Evolutionary conservation across 2,329 filamentous ascomycete species (phyloP).

Genomic region (Colletotrichum sp.): DNA sequence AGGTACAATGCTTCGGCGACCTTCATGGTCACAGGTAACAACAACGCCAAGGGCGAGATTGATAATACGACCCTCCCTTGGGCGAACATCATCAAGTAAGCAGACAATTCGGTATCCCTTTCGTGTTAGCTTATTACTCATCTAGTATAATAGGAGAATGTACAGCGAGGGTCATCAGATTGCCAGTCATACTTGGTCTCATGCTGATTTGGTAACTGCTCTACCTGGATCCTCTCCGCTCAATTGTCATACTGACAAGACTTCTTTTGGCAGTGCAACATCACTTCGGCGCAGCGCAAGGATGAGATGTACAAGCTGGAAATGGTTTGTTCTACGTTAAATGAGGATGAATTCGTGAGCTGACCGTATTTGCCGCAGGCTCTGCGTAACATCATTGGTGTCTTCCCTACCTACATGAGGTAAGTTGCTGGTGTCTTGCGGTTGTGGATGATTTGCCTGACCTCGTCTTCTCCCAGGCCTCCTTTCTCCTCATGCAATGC

Average conservation of each 20-base stretch:
- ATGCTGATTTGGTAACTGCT: constrained; percentile 40
- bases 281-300: constrained; percentile 40
- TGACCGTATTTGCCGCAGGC: constrained; percentile 52
- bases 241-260: constrained; percentile 36
- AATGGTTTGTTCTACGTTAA: background rate
- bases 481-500: constrained; percentile 48
- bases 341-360: constrained; percentile 32
- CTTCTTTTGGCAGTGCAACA: constrained; percentile 26
- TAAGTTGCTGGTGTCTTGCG: background rate
- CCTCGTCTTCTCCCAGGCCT: constrained; percentile 25
- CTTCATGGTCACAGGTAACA: constrained; percentile 48
- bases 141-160: constrained; percentile 34
- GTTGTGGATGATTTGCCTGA: background rate
- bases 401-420: constrained; percentile 59
- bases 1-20: constrained; percentile 38
- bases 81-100: constrained; percentile 39
- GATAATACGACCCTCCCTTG: constrained; percentile 46
- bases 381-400: constrained; percentile 57
- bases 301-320: constrained; percentile 30
- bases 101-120: background rate
- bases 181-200: constrained; percentile 44
- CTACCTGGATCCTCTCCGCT: no score
- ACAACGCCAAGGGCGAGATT: constrained; percentile 47
- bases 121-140: background rate
- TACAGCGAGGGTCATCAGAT: constrained; percentile 48